phyloP scores from a whole-genome alignment of 805 yeast genomes.

The Metschnikowia lachancei region DNA sequence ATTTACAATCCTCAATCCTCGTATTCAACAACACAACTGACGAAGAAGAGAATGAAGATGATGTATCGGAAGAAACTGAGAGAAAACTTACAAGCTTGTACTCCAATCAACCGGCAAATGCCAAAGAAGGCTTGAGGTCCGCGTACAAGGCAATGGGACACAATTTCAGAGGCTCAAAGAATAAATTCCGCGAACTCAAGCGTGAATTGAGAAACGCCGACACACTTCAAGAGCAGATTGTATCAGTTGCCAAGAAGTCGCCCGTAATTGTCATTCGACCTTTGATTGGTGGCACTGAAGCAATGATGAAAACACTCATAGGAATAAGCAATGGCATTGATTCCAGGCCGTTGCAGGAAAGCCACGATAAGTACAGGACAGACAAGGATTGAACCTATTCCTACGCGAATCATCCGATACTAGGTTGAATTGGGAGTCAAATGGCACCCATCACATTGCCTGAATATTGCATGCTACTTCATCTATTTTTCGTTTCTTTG shows the following conservation, averaged over 20 bases:
- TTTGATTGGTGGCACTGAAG: slow-evolving; percentile 89
- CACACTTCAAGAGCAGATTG: slow-evolving; percentile 63
- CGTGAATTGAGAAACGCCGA: slow-evolving; percentile 62
- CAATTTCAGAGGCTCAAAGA: slow-evolving; percentile 63
- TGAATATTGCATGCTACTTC: no score
- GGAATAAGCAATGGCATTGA: slow-evolving; percentile 83
- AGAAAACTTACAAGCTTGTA: slow-evolving; percentile 61
- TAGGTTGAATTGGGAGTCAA: neutral
- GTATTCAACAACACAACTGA: slow-evolving; percentile 21
- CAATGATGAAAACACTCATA: slow-evolving; percentile 73
- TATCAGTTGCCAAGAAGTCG: slow-evolving; percentile 67
- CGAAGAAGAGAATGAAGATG: slow-evolving; percentile 25
- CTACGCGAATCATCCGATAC: neutral
- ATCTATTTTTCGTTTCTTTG: no score
- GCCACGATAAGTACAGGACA: slow-evolving; percentile 63
- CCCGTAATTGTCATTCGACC: slow-evolving; percentile 83
- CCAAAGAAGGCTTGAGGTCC: slow-evolving; percentile 68
- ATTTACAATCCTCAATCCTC: slow-evolving; percentile 24
- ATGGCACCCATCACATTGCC: no score
- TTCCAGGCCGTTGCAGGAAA: slow-evolving; percentile 54
- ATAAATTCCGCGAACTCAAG: slow-evolving; percentile 58
- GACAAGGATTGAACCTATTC: slow-evolving; percentile 5
- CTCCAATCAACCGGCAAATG: slow-evolving; percentile 75
- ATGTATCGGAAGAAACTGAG: slow-evolving; percentile 26
- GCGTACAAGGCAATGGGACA: slow-evolving; percentile 73